phyloP scores from a whole-genome alignment of 805 yeast genomes.

The Sungouiella thailandica region DNA sequence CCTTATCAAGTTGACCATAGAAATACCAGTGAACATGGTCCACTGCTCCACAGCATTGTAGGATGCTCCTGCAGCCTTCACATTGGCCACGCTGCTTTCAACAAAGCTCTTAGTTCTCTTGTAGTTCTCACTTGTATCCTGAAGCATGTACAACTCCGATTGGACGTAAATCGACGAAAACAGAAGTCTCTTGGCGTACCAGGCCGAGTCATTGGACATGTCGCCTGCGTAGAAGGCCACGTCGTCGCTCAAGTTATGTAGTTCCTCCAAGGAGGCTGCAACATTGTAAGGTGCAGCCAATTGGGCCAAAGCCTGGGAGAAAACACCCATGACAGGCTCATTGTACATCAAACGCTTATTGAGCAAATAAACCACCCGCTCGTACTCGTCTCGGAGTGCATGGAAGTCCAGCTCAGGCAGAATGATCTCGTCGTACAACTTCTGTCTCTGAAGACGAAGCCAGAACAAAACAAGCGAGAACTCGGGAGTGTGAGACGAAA shows the following conservation, averaged over 20 bases:
- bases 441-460: slow-evolving; percentile 41
- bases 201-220: slow-evolving; percentile 70
- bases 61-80: slow-evolving; percentile 52
- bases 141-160: slow-evolving; percentile 75
- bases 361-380: slow-evolving; percentile 41
- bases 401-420: slow-evolving; percentile 21
- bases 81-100: slow-evolving; percentile 48
- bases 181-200: slow-evolving; percentile 86
- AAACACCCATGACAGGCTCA: slow-evolving; percentile 38
- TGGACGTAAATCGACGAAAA: slow-evolving; percentile 67
- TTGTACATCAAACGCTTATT: slow-evolving; percentile 51
- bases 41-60: slow-evolving; percentile 72
- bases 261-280: slow-evolving; percentile 53
- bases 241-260: slow-evolving; percentile 78
- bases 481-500: slow-evolving; percentile 25
- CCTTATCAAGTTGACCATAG: slow-evolving; percentile 61
- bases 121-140: slow-evolving; percentile 57
- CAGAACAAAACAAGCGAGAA: slow-evolving; percentile 51
- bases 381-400: slow-evolving; percentile 28
- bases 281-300: slow-evolving; percentile 64
- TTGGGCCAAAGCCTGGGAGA: slow-evolving; percentile 51
- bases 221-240: slow-evolving; percentile 78
- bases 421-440: slow-evolving; percentile 26
- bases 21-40: slow-evolving; percentile 62
- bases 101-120: slow-evolving; percentile 61